Evolutionary conservation across 1,284 basidiomycete species (phyloP), one percentile per base, ranked within the genome.

Genomic region (Cutaneotrichosporon sp.): DNA sequence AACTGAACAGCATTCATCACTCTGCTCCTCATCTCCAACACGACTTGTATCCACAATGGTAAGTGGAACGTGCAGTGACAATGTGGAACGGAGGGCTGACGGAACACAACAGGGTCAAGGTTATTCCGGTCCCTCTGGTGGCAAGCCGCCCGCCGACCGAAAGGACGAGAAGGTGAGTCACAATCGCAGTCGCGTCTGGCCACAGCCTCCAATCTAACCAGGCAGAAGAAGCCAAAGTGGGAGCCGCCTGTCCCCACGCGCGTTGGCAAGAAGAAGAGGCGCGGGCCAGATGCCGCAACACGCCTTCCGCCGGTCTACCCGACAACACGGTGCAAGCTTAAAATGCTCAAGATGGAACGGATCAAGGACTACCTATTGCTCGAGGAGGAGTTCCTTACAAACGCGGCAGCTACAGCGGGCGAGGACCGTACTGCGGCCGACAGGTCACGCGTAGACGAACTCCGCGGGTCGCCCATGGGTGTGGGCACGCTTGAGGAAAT

Each of bases 401-500:
- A 97, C 71, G 94, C 97, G 75, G 91, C 97, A 65, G 82, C 87
- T 10, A 78, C 91, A 58, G 87, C 88, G 68, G 70, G 72, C 47
- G 92, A 97, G 74, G 93, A 97, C 78, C 91, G 93, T 80, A 91
- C 92, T 60, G 90, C 90, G 68, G 92, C 94, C 73, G 94, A 98
- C 73, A 81, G 92, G 63, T 88, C 88, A 26, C 87, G 86, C 61
- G 91, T 99, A 36, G 96, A 99, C 73, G 91, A 96, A 73, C 77
- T 99, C 47, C 84, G 96, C 46, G 96, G 96, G 18, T 88, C 84
- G 48, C 96, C 96, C 7, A 97, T 99, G 90, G 88, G 86, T 13
- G 91, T 99, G 49, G 96, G 96, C 35, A 90, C 92, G 0, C 80
- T 99, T 65, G 96, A 98, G 77, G 96, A 99, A 77, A 97, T 99